phyloP scores from a whole-genome alignment of 129 eudicot genomes.

The Helianthus annuus region DNA sequence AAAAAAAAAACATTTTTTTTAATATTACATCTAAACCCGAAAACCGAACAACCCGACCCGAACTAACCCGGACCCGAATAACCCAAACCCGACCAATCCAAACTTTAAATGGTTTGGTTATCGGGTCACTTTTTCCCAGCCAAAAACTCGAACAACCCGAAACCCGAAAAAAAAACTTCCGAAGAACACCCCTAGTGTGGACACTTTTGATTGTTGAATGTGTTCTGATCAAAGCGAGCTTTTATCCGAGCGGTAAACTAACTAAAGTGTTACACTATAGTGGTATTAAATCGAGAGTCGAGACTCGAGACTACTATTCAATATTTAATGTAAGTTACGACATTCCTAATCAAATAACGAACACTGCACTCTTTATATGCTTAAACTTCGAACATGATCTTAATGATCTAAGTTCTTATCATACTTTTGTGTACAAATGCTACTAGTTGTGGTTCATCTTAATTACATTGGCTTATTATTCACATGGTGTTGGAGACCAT shows the following conservation, averaged over 20 bases:
- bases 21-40: too few relatives aligned
- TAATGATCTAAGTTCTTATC: neutral
- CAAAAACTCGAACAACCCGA: too few relatives aligned
- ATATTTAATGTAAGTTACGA: neutral
- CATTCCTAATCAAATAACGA: too few relatives aligned
- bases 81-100: too few relatives aligned
- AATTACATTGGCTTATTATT: neutral
- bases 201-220: neutral
- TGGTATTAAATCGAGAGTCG: neutral
- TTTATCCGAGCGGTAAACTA: neutral
- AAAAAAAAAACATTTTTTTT: too few relatives aligned
- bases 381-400: neutral
- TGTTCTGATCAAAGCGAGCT: slow-evolving; percentile 3
- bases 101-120: too few relatives aligned
- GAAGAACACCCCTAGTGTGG: too few relatives aligned
- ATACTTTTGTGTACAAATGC: neutral
- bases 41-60: too few relatives aligned
- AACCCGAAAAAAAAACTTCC: too few relatives aligned
- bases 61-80: too few relatives aligned
- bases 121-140: too few relatives aligned
- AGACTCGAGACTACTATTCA: neutral
- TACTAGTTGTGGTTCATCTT: neutral
- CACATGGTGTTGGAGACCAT: neutral
- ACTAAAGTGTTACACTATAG: neutral
- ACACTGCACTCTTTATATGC: neutral